A percentile compares a stretch with the other conserved stretches of the same genome.
These are phyloP conservation scores for Lecanicillium sp. DNA, from an alignment of 2,329 filamentous ascomycete species.

Conservation along the genomic window DNA sequence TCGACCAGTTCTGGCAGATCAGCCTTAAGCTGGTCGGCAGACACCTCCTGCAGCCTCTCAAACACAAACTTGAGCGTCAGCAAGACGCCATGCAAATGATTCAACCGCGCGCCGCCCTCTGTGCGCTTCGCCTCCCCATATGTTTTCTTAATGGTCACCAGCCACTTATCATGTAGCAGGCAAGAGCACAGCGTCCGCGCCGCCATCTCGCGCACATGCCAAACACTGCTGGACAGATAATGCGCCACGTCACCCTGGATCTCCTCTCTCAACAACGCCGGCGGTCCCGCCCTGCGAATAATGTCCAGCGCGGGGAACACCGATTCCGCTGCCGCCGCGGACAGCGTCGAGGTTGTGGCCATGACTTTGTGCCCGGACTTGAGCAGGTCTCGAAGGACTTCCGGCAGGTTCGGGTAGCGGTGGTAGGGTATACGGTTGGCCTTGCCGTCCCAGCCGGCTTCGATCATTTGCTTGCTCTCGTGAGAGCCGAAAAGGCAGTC, in stretches of 20 bases:
- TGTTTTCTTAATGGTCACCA: constrained; percentile 33
- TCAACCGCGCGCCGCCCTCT: constrained; percentile 31
- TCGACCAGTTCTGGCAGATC: constrained; percentile 25
- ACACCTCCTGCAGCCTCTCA: constrained; percentile 45
- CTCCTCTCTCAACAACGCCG: constrained; percentile 46
- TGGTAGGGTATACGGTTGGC: constrained; percentile 63
- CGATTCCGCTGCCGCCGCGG: constrained; percentile 51
- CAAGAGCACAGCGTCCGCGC: constrained; percentile 65
- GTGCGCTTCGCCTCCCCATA: constrained; percentile 25
- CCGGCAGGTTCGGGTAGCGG: constrained; percentile 59
- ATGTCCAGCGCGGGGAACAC: constrained; percentile 83
- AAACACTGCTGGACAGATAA: constrained; percentile 63
- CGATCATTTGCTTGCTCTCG: constrained; percentile 60
- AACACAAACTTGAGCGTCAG: constrained; percentile 51
- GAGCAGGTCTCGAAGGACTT: constrained; percentile 58
- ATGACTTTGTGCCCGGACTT: constrained; percentile 43
- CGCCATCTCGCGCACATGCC: constrained; percentile 78
- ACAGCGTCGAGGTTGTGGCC: constrained; percentile 27
- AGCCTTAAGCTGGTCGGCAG: constrained; percentile 33
- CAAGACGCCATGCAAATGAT: constrained; percentile 53
- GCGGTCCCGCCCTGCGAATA: constrained; percentile 64
- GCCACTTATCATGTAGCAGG: constrained; percentile 46
- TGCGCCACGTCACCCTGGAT: constrained; percentile 53
- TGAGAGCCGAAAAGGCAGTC: constrained; percentile 71
- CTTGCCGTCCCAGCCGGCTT: constrained; percentile 57